Evolutionary conservation across 805 yeast genomes (phyloP), one percentile per base, ranked within the genome.

Genomic region (Lipomyces spencermartinsiae): DNA sequence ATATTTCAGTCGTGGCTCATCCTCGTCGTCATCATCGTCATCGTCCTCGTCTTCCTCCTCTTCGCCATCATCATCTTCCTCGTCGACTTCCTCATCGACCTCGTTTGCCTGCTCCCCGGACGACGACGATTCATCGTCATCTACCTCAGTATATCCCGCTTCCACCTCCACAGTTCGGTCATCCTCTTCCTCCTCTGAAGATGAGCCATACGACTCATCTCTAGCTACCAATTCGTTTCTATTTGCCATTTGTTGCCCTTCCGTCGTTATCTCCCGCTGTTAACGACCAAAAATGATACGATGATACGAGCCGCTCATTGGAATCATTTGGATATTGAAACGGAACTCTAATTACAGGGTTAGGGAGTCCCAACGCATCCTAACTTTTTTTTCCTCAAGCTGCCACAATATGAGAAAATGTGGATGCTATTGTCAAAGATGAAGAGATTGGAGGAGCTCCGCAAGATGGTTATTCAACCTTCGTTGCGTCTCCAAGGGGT

Each of bases 1-100:
- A 75, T 94, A 95, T 71, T 89, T 90, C 57, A 95, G 78, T 49
- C 83, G 78, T 0, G 97, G 97, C 31, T 84, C 88, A 1, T 82
- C 84, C 1, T 83, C 87, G 1, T 83, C 76, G 8, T 67, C 75
- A 9, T 75, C 77, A 6, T 68, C 75, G 2, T 71, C 74, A 12
- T 62, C 70, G 0, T 69, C 74, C 5, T 73, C 73, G 5, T 73
- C 76, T 25, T 59, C 73, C 1, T 66, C 74, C 10, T 69, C 72
- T 0, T 67, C 73, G 3, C 66, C 71, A 5, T 69, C 73, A 1
- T 64, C 71, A n/a, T 58, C 69, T 9, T 63, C 65, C 9, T 64
- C 68, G 10, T 49, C 39, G 25, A 35, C 58, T 12, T 63, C 58
- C 31, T 43, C 62, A 35, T 55, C 69, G 1, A 14, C 54, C 6